Conservation (phyloP, 2,329 filamentous ascomycete species). For the Calonectria montana region DNA sequence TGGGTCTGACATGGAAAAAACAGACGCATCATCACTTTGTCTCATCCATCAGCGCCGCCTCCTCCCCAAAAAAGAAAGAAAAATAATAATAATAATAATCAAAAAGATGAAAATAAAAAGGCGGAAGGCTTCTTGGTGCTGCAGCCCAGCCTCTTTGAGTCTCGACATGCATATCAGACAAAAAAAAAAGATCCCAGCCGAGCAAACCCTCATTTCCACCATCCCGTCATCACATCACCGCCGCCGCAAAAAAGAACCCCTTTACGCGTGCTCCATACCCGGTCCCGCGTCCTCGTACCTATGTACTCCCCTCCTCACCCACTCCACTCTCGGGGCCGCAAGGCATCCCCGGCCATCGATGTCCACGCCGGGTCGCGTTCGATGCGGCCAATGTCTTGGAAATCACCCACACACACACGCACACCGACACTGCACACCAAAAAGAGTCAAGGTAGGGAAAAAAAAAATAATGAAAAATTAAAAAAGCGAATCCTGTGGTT, state of each 20-base stretch:
- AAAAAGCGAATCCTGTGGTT: background rate
- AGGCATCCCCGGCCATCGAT: constrained; percentile 9
- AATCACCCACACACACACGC: background rate
- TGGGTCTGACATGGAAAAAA: background rate
- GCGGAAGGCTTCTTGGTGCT: background rate
- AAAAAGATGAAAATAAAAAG: background rate
- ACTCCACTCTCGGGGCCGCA: constrained; percentile 11
- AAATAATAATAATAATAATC: no score
- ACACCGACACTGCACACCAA: background rate
- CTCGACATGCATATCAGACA: constrained; percentile 1
- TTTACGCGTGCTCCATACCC: constrained; percentile 15
- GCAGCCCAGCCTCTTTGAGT: background rate
- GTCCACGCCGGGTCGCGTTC: constrained; percentile 26
- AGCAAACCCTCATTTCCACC: constrained; percentile 2
- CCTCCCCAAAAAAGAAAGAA: background rate
- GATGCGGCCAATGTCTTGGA: constrained; percentile 32
- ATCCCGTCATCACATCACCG: background rate
- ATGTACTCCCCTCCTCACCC: background rate
- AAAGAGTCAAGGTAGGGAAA: no score
- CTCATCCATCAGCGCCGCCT: background rate
- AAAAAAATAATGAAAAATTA: background rate
- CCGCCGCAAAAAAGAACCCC: background rate
- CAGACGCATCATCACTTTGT: background rate
- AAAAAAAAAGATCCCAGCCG: background rate
- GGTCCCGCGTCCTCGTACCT: constrained; percentile 1